Evolutionary conservation across 2,329 filamentous ascomycete species (phyloP), one percentile per base, ranked within the genome.

Genomic region (Pyricularia pennisetigena): DNA sequence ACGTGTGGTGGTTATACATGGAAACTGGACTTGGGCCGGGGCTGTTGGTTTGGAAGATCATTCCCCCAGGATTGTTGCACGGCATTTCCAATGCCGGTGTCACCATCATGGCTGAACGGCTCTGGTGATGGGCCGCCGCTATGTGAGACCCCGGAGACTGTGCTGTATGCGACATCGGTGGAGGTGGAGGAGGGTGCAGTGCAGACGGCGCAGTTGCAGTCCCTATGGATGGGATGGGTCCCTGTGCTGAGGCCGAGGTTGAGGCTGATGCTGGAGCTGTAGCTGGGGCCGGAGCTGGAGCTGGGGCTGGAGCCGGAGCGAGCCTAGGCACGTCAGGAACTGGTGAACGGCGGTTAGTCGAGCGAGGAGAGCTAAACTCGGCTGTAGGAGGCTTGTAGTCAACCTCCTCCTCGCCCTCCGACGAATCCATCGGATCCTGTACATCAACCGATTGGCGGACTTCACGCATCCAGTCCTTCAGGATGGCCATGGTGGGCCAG

Each of bases 401-500:
- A 28, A 79, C 77, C 20, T 80, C 81, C 16, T 85, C 83, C 24
- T 86, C 85, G n/a, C 80, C 82, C 9, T 82, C 84, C 12, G 84
- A 85, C 1, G 79, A 82, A 49, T 82, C 80, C 35, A 81, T 41
- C 78, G 77, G 77, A 64, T 85, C 80, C 7, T 82, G 81, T 6
- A 78, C 72, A 69, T 81, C 80, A 65, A 81, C 77, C 7, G 80
- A 80, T 69, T 85, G 83, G 23, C 83, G 80, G 32, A 87, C 83
- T 73, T 88, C 85, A 63, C 82, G 81, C 84, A 87, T 87, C 87
- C 86, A 90, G 68, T 80, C 78, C 78, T 86, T 86, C 70, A 88
- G 77, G 68, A 85, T 82, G n/a, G 74, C 72, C 85, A 88, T 87
- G 9, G 82, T 74, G 5, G 85, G 85, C 82, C 82, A 84, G 71